Evolutionary conservation across 192 early-diverging fungal genomes (phyloP), one percentile per base, ranked within the genome.

Genomic region (Podila horticola): DNA sequence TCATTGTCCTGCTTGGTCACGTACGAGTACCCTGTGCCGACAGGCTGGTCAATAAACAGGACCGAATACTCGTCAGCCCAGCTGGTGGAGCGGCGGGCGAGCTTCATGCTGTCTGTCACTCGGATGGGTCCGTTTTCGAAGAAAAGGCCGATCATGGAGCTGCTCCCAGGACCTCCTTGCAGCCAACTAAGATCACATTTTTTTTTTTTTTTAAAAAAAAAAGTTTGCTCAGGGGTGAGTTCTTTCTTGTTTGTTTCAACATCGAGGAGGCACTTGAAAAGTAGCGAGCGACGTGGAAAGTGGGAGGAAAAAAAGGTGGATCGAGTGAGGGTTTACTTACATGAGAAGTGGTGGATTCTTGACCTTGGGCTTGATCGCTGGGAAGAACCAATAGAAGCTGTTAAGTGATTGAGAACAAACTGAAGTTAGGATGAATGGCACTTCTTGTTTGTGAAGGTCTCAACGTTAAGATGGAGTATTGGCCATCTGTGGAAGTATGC

Each of bases 131-230:
- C 95, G 84, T 92, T 89, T 74, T 95, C 84, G 15, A 79, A 83
- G 55, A 92, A 92, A 67, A 90, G 75, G 4, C 95, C 95, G 64
- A 96, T 94, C 92, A 94, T 93, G 38, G 91, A 92, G 74, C 86
- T 88, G 24, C 89, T 91, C 17, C 94, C 95, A 20, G 95, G 95
- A 6, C 95, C 95, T 64, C 95, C 95, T 82, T 95, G 93, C 17
- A 95, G 79, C 94, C 94, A 92, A 19, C 84, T 85, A 62, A 22
- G 12, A 20, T n/a, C n/a, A n/a, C n/a, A n/a, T n/a, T n/a, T n/a
- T n/a, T n/a, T n/a, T n/a, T n/a, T n/a, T n/a, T n/a, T n/a, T n/a
- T n/a, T n/a, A n/a, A n/a, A n/a, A 49, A 57, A 13, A 41, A 51
- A 68, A 11, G 33, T 36, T 30, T 17, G 63, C 13, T 19, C 38